Conservation (phyloP, 148 eudicot genomes). For the Dysphania ambrosioides region DNA sequence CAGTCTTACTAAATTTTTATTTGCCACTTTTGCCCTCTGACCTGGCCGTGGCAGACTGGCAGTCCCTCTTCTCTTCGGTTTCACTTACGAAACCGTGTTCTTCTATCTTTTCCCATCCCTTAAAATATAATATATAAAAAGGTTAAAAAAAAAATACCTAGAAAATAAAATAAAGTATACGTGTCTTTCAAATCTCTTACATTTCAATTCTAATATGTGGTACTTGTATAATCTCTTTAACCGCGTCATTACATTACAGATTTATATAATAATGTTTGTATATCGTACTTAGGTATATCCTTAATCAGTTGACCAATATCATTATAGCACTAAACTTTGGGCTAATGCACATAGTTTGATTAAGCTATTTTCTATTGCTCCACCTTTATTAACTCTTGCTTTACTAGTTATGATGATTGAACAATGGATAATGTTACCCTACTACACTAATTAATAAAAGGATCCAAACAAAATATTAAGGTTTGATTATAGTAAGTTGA, state of each 20-base stretch:
- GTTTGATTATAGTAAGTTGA: too few relatives aligned
- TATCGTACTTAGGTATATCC: neutral
- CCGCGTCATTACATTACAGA: neutral
- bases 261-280: too few relatives aligned
- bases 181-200: neutral
- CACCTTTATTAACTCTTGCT: neutral
- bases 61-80: too few relatives aligned
- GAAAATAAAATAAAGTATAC: neutral
- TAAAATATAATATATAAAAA: neutral
- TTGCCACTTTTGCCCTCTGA: slow-evolving; percentile 19
- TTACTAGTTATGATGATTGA: neutral
- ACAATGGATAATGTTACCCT: neutral
- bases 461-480: too few relatives aligned
- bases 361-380: neutral
- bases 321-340: neutral
- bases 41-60: slow-evolving; percentile 11
- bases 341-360: neutral
- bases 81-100: slow-evolving; percentile 28
- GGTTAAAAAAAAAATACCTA: neutral
- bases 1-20: neutral
- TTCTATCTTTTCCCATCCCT: neutral
- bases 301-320: neutral
- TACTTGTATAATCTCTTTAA: too few relatives aligned
- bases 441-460: too few relatives aligned
- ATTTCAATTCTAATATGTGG: neutral